Evolutionary conservation across 768 basidiomycete genomes (phyloP).

Genomic region (Hypholoma sublateritium): DNA sequence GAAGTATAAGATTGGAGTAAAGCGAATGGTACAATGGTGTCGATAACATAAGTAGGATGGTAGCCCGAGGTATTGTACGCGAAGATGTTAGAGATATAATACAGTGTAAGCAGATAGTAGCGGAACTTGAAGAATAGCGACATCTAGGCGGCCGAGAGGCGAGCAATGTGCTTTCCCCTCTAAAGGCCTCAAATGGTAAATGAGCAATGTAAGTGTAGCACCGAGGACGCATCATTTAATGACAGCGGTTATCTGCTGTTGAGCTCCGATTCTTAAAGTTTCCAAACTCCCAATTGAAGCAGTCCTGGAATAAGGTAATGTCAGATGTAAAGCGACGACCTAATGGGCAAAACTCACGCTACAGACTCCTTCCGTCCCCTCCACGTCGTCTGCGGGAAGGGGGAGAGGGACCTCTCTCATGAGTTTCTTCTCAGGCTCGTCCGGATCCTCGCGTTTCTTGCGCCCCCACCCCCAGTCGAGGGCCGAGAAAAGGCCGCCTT

Average conservation of each 20-base stretch:
- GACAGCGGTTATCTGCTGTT: neutral
- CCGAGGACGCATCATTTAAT: neutral
- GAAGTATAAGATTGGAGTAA: no score
- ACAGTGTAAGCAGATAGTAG: neutral
- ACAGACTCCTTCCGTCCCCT: slow-evolving; percentile 54
- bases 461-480: slow-evolving; percentile 22
- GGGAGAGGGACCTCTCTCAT: slow-evolving; percentile 22
- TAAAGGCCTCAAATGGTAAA: neutral
- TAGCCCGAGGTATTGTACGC: neutral
- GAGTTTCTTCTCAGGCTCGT: slow-evolving; percentile 12
- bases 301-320: slow-evolving; percentile 47
- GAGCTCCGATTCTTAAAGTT: slow-evolving; percentile 16
- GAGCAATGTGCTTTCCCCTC: neutral
- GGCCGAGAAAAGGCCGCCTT: slow-evolving; percentile 2
- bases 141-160: neutral
- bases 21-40: no score
- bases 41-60: no score
- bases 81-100: neutral
- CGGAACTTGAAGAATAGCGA: neutral
- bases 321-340: neutral
- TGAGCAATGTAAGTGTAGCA: no score
- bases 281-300: slow-evolving; percentile 70
- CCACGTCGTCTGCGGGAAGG: slow-evolving; percentile 43
- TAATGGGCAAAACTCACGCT: slow-evolving; percentile 42
- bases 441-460: slow-evolving; percentile 12